Percentiles rank a stretch among this genome's conserved stretches.
These are phyloP conservation scores for Erysimum cheiri DNA, from an alignment of 441 rosid species.

Conservation along the genomic window DNA sequence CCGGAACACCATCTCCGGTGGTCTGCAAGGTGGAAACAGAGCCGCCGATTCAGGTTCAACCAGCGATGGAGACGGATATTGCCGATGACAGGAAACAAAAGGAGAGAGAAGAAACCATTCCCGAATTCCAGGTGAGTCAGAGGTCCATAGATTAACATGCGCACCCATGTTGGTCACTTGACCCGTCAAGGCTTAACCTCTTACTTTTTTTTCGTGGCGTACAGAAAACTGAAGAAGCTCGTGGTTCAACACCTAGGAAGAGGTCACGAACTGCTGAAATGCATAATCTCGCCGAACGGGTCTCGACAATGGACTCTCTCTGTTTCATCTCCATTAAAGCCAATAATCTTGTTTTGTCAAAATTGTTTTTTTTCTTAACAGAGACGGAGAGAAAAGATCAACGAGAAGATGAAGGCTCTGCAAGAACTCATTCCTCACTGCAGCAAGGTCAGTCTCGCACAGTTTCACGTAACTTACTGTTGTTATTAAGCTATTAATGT, in stretches of 20 bases:
- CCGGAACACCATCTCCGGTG: not conserved
- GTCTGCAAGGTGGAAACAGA: slow-evolving; percentile 5
- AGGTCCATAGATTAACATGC: not conserved
- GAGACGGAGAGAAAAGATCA: slow-evolving; percentile 89
- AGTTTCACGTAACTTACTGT: not conserved
- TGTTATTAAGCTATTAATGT: not conserved
- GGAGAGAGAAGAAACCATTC: slow-evolving; percentile 23
- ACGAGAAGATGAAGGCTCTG: slow-evolving; percentile 82
- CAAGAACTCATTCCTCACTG: slow-evolving; percentile 92
- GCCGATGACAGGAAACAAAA: slow-evolving; percentile 8
- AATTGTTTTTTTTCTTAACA: slow-evolving; percentile 36
- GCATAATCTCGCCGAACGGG: slow-evolving; percentile 35
- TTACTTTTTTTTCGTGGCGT: too few species aligned
- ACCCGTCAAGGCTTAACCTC: not conserved
- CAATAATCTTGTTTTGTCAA: too few species aligned
- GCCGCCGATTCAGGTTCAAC: not conserved
- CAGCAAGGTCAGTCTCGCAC: slow-evolving; percentile 69
- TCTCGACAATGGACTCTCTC: slow-evolving; percentile 3
- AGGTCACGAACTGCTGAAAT: slow-evolving; percentile 42
- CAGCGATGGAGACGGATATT: not conserved
- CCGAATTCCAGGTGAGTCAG: slow-evolving; percentile 23
- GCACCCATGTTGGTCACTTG: not conserved
- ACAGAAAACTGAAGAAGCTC: slow-evolving; percentile 35
- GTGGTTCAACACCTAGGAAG: slow-evolving; percentile 34
- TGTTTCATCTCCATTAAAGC: slow-evolving; percentile 20